Evolutionary conservation across 2,329 filamentous ascomycete species (phyloP).

Genomic region (Claviceps maximensis): DNA sequence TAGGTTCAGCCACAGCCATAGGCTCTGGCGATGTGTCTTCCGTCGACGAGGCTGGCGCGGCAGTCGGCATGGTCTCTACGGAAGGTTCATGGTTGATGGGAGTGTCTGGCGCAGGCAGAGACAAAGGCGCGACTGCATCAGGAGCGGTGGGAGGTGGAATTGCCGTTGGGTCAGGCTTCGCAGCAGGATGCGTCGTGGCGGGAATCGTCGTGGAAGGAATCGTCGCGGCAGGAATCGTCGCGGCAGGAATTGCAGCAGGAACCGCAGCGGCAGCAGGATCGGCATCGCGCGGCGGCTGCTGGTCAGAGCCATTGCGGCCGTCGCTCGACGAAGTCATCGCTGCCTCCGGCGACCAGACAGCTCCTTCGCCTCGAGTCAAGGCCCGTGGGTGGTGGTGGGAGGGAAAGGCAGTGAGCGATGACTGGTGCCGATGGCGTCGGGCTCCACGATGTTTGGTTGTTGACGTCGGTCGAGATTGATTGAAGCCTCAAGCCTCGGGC

Average conservation of each 20-base stretch:
- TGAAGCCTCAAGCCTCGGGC: slow-evolving; percentile 9
- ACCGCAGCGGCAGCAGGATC: neutral
- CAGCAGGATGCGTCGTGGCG: neutral
- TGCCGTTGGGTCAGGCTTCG: neutral
- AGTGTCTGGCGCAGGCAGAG: neutral
- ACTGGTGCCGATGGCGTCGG: slow-evolving; percentile 1
- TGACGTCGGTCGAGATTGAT: neutral
- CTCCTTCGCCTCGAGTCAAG: slow-evolving; percentile 35
- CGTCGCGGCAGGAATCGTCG: neutral
- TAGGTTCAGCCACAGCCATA: neutral
- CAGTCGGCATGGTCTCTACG: neutral
- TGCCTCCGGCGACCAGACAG: slow-evolving; percentile 38
- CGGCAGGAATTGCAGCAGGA: slow-evolving; percentile 1
- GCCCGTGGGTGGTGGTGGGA: slow-evolving; percentile 1
- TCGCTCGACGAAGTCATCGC: slow-evolving; percentile 49
- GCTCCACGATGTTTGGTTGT: slow-evolving; percentile 1
- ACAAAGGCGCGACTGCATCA: slow-evolving; percentile 2
- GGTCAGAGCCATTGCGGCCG: slow-evolving; percentile 20
- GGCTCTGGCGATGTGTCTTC: neutral
- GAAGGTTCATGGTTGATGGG: neutral
- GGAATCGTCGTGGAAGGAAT: neutral
- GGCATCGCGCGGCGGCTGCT: neutral
- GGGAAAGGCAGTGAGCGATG: slow-evolving; percentile 1
- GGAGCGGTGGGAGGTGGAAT: slow-evolving; percentile 3
- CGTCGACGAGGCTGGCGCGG: neutral